Conservation (phyloP, 1,284 basidiomycete genomes). For the Agroathelia rolfsii region DNA sequence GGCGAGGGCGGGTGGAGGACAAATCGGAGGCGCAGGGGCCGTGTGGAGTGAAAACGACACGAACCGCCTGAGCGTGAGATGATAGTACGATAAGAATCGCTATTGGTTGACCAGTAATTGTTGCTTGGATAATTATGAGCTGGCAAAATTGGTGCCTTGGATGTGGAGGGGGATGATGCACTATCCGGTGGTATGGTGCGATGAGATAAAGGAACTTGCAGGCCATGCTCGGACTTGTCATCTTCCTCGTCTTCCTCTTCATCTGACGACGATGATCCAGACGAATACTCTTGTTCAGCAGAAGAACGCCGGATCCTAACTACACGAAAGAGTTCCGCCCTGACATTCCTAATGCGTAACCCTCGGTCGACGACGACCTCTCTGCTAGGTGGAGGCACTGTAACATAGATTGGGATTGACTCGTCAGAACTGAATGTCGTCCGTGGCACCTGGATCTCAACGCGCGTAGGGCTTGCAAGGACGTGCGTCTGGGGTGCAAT, state of each 20-base stretch:
- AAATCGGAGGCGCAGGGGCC: conserved; percentile 59
- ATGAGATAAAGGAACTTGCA: too few relatives aligned
- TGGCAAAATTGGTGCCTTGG: conserved; percentile 31
- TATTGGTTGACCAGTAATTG: conserved; percentile 11
- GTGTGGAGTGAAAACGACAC: conserved; percentile 66
- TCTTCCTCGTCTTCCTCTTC: conserved; percentile 16
- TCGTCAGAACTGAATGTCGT: conserved; percentile 60
- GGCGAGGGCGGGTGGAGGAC: conserved; percentile 53
- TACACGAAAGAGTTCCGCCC: conserved; percentile 58
- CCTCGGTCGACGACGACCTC: conserved; percentile 58
- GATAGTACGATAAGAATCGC: conserved; percentile 35
- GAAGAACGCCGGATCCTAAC: conserved; percentile 38
- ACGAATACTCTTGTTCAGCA: conserved; percentile 23
- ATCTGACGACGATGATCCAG: conserved; percentile 15
- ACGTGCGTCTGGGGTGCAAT: conserved; percentile 47
- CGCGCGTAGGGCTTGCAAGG: conserved; percentile 49
- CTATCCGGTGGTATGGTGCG: conserved; percentile 17
- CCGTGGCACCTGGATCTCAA: conserved; percentile 63
- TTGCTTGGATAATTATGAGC: too few relatives aligned
- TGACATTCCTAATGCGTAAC: conserved; percentile 62
- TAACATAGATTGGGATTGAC: conserved; percentile 66
- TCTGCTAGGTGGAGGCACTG: conserved; percentile 56
- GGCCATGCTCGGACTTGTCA: conserved; percentile 13
- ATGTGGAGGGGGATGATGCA: conserved; percentile 24
- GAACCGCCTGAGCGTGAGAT: conserved; percentile 69